A percentile compares a stretch with the other conserved stretches of the same genome.
phyloP scores from a whole-genome alignment of 768 basidiomycete species.

The Auriscalpium orientale region DNA sequence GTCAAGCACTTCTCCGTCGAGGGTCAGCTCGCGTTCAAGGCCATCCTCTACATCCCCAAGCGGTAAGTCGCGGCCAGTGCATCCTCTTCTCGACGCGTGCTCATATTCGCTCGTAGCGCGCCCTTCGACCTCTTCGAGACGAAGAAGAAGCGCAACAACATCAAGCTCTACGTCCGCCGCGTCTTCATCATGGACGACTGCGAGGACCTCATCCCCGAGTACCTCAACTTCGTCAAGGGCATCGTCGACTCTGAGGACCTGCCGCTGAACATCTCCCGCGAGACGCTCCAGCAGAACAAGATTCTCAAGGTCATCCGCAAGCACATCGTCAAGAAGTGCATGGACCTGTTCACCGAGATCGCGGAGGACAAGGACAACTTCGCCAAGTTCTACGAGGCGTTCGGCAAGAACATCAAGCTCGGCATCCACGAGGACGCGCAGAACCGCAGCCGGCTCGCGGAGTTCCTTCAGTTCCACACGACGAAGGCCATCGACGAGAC shows the following conservation, averaged over 20 bases:
- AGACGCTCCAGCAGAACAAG: conserved; percentile 99
- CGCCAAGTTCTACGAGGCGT: conserved; percentile 93
- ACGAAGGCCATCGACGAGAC: conserved; percentile 89
- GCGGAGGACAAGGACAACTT: conserved; percentile 99
- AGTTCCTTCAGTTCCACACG: conserved; percentile 97
- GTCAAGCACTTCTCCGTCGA: conserved; percentile 99
- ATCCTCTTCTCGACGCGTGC: conserved; percentile 7
- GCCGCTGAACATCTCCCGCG: conserved; percentile 99
- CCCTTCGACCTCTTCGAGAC: conserved; percentile 99
- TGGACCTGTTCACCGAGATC: conserved; percentile 93
- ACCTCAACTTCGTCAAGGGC: conserved; percentile 99
- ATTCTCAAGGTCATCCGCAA: conserved; percentile 99
- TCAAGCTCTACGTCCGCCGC: conserved; percentile 99
- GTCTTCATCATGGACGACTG: conserved; percentile 99
- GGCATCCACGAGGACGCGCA: conserved; percentile 99
- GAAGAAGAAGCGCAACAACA: conserved; percentile 99
- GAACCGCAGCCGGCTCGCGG: conserved; percentile 98
- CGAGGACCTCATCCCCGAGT: conserved; percentile 98
- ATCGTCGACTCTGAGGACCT: conserved; percentile 99
- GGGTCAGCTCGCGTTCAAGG: conserved; percentile 99
- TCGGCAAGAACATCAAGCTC: conserved; percentile 99
- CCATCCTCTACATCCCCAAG: conserved; percentile 95
- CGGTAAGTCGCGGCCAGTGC: conserved; percentile 42
- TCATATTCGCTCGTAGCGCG: conserved; percentile 43
- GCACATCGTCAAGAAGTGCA: conserved; percentile 97